Base-by-base conservation (phyloP, 164 flowering plant species). In the Umbilicus rupestris region DNA sequence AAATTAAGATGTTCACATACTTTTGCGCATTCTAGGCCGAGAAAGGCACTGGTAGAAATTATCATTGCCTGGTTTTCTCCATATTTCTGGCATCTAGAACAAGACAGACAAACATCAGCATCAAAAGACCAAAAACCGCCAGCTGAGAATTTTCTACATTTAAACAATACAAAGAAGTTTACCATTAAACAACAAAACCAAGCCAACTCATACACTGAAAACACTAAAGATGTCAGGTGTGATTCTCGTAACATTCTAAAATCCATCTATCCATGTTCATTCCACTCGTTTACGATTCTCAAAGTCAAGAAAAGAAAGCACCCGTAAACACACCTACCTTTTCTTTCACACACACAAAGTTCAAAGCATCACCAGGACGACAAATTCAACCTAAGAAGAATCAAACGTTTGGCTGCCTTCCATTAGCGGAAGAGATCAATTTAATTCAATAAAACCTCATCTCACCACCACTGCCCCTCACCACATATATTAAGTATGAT, bases 21-120 rank as follows among this genome's bases (percentile, higher is more conserved):
- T 62, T 24, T 0, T 65, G 62, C 69, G 73, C 1, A 67, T 73
- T 7, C 14, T 58, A 0, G 76, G 44, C 28, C 74, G 73, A 22
- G 69, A 17, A 22, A 68, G 65, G 62, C 84, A 81, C 65, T 73
- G 65, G 37, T 69, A 52, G 62, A 63, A 75, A 26, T 62, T 52
- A 2, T 67, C 64, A 49, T 70, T 73, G 28, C 55, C 55, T 14
- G 82, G 77, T 19, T 71, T 72, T 73, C 0, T 73, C 85, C 85
- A 81, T 29, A 81, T 73, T 7, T 76, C 75, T 8, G 68, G 71
- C 68, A 2, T 59, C 78, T 78, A 55, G 11, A 10, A 2, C 52
- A 45, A 26, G 45, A 46, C 30, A 62, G 41, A 37, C 39, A 31
- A 31, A 31, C 12, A 16, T 17, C 22, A 33, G 42, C 64, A 62